These are phyloP conservation scores for Alternaria ethzedia DNA, from an alignment of 2,329 filamentous ascomycete species.

Conservation along the genomic window DNA sequence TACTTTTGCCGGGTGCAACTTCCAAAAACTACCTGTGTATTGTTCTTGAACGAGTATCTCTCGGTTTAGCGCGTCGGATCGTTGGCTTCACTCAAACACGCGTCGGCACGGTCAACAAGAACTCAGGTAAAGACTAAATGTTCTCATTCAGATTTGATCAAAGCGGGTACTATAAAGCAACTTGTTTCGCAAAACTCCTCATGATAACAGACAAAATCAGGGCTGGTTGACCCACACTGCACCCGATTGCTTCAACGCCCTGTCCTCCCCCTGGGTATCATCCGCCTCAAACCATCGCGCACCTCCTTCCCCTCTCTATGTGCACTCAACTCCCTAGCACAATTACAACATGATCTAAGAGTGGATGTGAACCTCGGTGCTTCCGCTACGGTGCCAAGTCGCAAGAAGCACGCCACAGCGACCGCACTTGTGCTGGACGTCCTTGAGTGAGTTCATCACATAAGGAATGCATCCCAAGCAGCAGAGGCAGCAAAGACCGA, in stretches of 20 bases:
- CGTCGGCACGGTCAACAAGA: neutral
- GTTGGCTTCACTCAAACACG: neutral
- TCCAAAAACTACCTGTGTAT: neutral
- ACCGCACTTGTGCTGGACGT: slow-evolving; percentile 57
- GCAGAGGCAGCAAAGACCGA: slow-evolving; percentile 51
- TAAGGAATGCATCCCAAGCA: slow-evolving; percentile 59
- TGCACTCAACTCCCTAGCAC: neutral
- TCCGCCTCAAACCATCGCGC: neutral
- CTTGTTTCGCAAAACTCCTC: neutral
- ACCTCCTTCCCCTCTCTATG: neutral
- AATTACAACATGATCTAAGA: slow-evolving; percentile 18
- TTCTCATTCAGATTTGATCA: neutral
- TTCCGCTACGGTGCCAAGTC: slow-evolving; percentile 58
- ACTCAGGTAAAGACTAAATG: neutral
- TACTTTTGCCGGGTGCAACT: neutral
- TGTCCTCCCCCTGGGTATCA: slow-evolving; percentile 15
- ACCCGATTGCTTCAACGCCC: neutral
- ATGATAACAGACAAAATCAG: neutral
- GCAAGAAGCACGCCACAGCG: slow-evolving; percentile 55
- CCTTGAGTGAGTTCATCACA: slow-evolving; percentile 55
- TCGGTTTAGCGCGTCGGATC: too few relatives aligned
- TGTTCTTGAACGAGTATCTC: neutral
- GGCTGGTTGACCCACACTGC: neutral
- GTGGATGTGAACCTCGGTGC: slow-evolving; percentile 54
- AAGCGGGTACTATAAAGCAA: neutral